Percentiles rank a stretch among this genome's conserved stretches.
These are phyloP conservation scores for Azolla pinnata DNA, from an alignment of 75 land plant genomes.

Conservation along the genomic window DNA sequence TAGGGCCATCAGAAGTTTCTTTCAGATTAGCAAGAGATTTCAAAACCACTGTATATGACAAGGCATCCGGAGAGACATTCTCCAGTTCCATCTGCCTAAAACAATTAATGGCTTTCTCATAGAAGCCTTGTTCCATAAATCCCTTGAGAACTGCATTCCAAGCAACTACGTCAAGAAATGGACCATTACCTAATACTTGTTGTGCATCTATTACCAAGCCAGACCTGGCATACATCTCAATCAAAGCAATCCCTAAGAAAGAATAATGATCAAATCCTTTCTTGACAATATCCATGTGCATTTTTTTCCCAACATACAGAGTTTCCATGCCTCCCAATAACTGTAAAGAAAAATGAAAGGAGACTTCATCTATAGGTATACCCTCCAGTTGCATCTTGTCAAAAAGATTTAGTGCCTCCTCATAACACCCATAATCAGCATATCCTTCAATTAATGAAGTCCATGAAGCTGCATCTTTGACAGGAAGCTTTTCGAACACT, in stretches of 20 bases:
- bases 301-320: slow-evolving; percentile 12
- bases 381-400: slow-evolving; percentile 17
- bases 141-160: slow-evolving; percentile 29
- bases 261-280: slow-evolving; percentile 2
- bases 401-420: slow-evolving; percentile 20
- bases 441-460: slow-evolving; percentile 28
- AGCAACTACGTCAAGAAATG: slow-evolving; percentile 10
- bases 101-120: slow-evolving; percentile 11
- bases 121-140: slow-evolving; percentile 11
- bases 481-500: slow-evolving; percentile 20
- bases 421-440: slow-evolving; percentile 6
- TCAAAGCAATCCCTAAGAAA: slow-evolving; percentile 22
- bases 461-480: slow-evolving; percentile 25
- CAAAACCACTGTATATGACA: slow-evolving; percentile 16
- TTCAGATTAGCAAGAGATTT: slow-evolving; percentile 16
- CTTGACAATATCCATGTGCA: slow-evolving; percentile 9
- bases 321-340: slow-evolving; percentile 13
- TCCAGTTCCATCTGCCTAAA: slow-evolving; percentile 11
- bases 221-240: slow-evolving; percentile 33
- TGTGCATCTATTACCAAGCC: slow-evolving; percentile 17
- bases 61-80: slow-evolving; percentile 19
- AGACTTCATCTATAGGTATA: slow-evolving; percentile 16
- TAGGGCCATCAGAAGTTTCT: slow-evolving; percentile 7
- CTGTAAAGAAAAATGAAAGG: slow-evolving; percentile 16
- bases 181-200: slow-evolving; percentile 14